Base-by-base conservation (phyloP, 805 yeast species). In the Kazachstania taianensis region DNA sequence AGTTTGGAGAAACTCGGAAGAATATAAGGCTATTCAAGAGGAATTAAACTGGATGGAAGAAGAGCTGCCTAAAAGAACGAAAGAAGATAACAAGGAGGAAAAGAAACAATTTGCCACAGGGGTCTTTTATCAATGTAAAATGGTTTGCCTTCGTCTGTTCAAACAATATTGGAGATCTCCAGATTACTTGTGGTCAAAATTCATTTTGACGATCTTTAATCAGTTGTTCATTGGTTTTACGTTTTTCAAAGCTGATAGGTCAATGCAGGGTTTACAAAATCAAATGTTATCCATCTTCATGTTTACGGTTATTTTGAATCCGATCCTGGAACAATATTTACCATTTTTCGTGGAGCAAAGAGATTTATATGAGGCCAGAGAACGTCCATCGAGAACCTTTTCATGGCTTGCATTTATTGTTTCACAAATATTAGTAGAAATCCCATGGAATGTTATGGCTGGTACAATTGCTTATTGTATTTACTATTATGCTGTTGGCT, bases 241-340 rank as follows among this genome's bases (percentile, higher is more conserved):
- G 4, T 78, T 79, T 58, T 82, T 72, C 66, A 77, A 75, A 41
- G 81, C 89, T 17, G 65, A 66, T 39, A 69, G 65, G 14, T 67
- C 83, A 2, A 51, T 70, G 32, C 89, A 74, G 59, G 78, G 83
- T 52, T 56, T 83, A 49, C 94, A 85, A 57, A 82, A 83, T 59
- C 92, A 80, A 63, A 76, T 81, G 85, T 73, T 80, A 48, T 66
- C 86, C 2, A 52, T 79, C 30, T 82, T 82, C 63, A 78, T 81
- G 84, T 70, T 75, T 49, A 53, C 73, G 28, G 66, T 73, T 46
- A 62, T 70, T 20, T 66, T 75, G 57, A 68, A 68, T 44, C 75
- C 81, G 17, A 48, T 77, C 46, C 51, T 75, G 30, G 73, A 77
- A 42, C 87, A 80, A 57, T 67, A 72, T 60, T 59, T 78, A 44